Base-by-base conservation (phyloP, 78 protist genomes). In the Mantamonas sphyraenae region DNA sequence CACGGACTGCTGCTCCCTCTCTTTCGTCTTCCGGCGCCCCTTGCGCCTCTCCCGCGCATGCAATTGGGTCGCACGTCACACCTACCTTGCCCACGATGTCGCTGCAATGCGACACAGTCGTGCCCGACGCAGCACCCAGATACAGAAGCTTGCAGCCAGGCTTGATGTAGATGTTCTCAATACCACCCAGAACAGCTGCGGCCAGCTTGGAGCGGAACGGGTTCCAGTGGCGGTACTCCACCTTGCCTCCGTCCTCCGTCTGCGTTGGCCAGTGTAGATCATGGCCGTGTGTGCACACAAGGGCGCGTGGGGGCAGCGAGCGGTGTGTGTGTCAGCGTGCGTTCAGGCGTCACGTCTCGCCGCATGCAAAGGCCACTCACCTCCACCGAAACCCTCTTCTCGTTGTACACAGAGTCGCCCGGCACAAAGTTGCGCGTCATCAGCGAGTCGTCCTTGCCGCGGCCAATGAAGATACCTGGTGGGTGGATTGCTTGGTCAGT, bases 161-260 rank as follows among this genome's bases (percentile, higher is more conserved):
- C 43, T 43, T 33, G 51, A 98, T 94, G 67, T 68, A 75, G 53
- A 92, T 81, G 80, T 85, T 73, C 45, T 84, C 97, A 20, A 98
- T 86, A 70, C 99, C 99, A 43, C 93, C 89, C 10, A 96, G 72
- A 40, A 96, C 62, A 50, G 99, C 98, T 4, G 99, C 97, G 59
- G 95, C 99, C 28, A 98, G 65, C 94, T 98, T 98, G n/a, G 98
- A 93, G 39, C 99, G 81, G 98, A 92, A 97, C 24, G 99, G 99
- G 74, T 97, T 96, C 99, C 99, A 98, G 30, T 96, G 91, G 53
- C 99, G 90, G 93, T 98, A 98, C 88, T 98, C 99, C 64, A 83
- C 79, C 90, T 97, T 94, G 40, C 71, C 88, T 17, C 64, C 88
- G 12, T 16, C 81, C 9, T 55, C 76, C 37, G 50, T 3, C 35